These are phyloP conservation scores for Alloteropsis semialata DNA, from an alignment of 176 grass and related monocot species.

Conservation along the genomic window DNA sequence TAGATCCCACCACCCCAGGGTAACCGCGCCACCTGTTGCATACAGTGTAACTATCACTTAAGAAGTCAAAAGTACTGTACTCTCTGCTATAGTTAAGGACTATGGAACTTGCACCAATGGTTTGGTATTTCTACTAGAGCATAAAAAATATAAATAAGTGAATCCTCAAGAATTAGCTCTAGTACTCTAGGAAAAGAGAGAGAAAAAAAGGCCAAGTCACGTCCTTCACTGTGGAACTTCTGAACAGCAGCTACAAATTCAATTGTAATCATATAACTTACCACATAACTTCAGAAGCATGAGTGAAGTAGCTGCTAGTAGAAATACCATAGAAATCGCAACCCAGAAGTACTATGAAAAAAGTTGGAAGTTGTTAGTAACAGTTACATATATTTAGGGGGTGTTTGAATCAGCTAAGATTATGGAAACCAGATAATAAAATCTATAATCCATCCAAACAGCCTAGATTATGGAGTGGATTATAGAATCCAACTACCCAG, in stretches of 20 bases:
- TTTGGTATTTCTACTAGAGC: slow-evolving; percentile 17
- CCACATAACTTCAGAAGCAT: slow-evolving; percentile 77
- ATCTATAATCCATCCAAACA: too few relatives aligned
- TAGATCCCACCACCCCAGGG: slow-evolving; percentile 82
- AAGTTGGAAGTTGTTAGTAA: slow-evolving; percentile 40
- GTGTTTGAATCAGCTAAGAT: too few relatives aligned
- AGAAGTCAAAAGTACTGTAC: background rate
- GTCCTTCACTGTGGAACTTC: background rate
- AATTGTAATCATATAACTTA: slow-evolving; percentile 35
- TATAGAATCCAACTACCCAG: too few relatives aligned
- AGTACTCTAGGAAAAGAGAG: background rate
- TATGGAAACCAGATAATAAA: too few relatives aligned
- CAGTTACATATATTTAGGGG: background rate
- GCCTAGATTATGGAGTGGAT: too few relatives aligned
- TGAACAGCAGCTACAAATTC: background rate
- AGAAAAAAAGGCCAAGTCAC: background rate
- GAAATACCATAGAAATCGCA: slow-evolving; percentile 85
- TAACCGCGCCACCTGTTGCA: slow-evolving; percentile 57
- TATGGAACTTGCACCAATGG: background rate
- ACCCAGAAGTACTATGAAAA: slow-evolving; percentile 71
- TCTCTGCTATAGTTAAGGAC: background rate
- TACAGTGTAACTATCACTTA: slow-evolving; percentile 25
- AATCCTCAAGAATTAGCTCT: background rate
- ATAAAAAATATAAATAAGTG: slow-evolving; percentile 19
- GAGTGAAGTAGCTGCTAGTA: slow-evolving; percentile 65